Evolutionary conservation across 164 flowering plant species (phyloP).

Genomic region (Brasenia schreberi): DNA sequence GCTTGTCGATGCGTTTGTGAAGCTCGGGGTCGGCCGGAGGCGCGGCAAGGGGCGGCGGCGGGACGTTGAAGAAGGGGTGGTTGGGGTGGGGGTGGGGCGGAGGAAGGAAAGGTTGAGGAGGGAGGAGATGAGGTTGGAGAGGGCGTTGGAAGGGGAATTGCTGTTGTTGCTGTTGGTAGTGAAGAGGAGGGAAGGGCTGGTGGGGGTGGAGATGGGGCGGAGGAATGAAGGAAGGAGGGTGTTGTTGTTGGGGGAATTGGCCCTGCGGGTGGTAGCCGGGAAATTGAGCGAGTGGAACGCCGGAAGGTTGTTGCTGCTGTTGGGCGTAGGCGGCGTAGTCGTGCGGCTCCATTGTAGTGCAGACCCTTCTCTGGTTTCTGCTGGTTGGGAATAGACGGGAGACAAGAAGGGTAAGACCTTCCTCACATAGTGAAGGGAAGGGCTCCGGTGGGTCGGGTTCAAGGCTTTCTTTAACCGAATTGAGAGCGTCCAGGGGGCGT

Average conservation of each 20-base stretch:
- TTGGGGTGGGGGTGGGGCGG: slow-evolving; percentile 7
- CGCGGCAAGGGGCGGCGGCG: slow-evolving; percentile 57
- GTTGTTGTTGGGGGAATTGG: slow-evolving; percentile 35
- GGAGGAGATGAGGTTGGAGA: slow-evolving; percentile 42
- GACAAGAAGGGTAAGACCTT: no score
- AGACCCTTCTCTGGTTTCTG: no score
- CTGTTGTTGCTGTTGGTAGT: slow-evolving; percentile 37
- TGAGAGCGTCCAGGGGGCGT: no score
- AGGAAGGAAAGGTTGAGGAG: slow-evolving; percentile 42
- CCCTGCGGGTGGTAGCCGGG: slow-evolving; percentile 49
- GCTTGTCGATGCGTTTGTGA: slow-evolving; percentile 85
- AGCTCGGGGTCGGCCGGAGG: slow-evolving; percentile 94
- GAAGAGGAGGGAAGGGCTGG: slow-evolving; percentile 48
- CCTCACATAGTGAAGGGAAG: no score
- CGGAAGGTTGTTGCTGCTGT: slow-evolving; percentile 40
- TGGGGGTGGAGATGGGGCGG: slow-evolving; percentile 69
- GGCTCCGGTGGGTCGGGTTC: no score
- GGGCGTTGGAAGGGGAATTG: slow-evolving; percentile 50
- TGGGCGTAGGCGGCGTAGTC: slow-evolving; percentile 61
- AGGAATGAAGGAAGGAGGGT: neutral
- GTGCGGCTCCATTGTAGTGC: slow-evolving; percentile 13
- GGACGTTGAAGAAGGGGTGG: slow-evolving; percentile 25
- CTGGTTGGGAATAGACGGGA: no score
- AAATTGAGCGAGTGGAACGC: slow-evolving; percentile 7
- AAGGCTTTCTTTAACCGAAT: no score